These are phyloP conservation scores for Seiridium unicorne DNA, from an alignment of 2,329 filamentous ascomycete genomes.

Conservation along the genomic window DNA sequence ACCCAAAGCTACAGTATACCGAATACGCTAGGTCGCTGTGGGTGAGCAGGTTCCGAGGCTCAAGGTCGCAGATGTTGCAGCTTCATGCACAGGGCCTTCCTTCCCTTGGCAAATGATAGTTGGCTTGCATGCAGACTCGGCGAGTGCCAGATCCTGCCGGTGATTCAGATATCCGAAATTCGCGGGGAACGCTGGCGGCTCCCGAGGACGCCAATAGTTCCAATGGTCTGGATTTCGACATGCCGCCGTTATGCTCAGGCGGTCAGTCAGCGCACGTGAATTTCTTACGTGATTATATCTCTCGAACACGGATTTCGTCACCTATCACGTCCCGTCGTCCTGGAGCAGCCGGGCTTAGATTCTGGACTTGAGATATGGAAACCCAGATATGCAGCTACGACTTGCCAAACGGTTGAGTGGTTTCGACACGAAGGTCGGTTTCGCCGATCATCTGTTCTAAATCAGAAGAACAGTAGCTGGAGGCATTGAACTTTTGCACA, in stretches of 20 bases:
- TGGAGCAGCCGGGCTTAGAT: too few species aligned
- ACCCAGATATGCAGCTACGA: too few species aligned
- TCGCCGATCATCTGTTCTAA: too few species aligned
- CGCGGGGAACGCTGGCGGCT: conserved; percentile 1
- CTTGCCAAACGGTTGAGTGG: too few species aligned
- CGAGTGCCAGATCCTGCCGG: conserved; percentile 6
- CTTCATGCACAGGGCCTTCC: not conserved
- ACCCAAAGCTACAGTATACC: not conserved
- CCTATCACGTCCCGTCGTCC: too few species aligned
- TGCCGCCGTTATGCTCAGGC: not conserved
- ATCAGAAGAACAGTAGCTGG: too few species aligned
- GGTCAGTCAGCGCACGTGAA: not conserved
- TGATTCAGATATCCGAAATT: conserved; percentile 6
- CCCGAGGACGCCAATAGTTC: not conserved
- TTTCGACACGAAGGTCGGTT: too few species aligned
- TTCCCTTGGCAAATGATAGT: not conserved
- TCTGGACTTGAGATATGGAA: too few species aligned
- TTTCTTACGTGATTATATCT: not conserved
- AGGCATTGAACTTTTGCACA: too few species aligned
- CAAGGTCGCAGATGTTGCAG: not conserved
- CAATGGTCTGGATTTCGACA: not conserved
- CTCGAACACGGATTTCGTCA: not conserved
- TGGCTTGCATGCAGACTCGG: conserved; percentile 2
- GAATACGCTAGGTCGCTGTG: not conserved
- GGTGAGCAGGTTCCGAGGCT: not conserved